Evolutionary conservation across 805 yeast species (phyloP), one percentile per base, ranked within the genome.

Genomic region (Ogataea kodamae): DNA sequence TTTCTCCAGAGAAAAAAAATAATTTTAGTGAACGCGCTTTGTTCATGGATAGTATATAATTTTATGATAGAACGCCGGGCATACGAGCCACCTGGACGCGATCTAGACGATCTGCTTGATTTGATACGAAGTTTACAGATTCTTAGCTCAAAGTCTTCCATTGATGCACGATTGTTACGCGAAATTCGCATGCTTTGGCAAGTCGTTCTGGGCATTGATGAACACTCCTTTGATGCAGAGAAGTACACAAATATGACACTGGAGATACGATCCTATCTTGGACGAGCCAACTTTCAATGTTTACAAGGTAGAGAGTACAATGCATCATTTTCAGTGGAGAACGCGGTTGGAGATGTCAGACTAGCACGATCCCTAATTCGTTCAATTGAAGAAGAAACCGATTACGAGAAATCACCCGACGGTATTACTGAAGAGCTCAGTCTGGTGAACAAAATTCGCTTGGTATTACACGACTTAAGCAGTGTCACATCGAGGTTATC

Each of bases 1-100:
- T 48, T 72, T 78, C 45, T 70, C 74, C 22, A 23, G 28, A 18
- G 32, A 27, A 23, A 33, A 33, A 27, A 33, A 33, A 27, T 17
- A 27, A 27, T 18, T 9, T 33, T 26, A 33, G 28, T 33, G 37
- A 23, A 33, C 39, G 39, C 39, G 39, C 34, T 30, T 35, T 35
- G 35, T 30, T 35, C 37, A 33, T 33, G 37, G 7, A n/a, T 7
- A 27, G 3, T 43, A 40, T 25, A 25, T 35, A 18, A 28, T 39
- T 25, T 17, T 15, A 27, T 33, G 26, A 27, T 29, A 24, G 34
- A 25, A 29, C 39, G 27, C 34, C 10, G 16, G 32, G 32, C 37
- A 33, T 9, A 21, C 7, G 36, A 33, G 31, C 31, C 31, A 15
- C 17, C 11, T 13, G 5, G 10, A 6, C 22, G 25, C 22, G 45